phyloP scores from a whole-genome alignment of 805 yeast genomes.

The Cyberlindnera euphorbiiphila region DNA sequence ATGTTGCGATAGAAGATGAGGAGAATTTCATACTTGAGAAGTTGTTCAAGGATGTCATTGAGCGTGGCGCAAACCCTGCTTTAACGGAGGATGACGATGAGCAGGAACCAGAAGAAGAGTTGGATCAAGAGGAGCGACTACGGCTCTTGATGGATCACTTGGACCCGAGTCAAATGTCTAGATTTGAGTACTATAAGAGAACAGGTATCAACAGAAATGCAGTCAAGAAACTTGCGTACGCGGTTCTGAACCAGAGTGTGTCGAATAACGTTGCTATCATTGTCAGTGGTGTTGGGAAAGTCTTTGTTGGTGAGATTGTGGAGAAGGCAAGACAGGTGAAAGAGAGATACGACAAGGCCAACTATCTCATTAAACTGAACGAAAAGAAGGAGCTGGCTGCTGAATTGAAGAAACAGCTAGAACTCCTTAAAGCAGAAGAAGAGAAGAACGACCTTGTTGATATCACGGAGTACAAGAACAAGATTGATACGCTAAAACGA shows the following conservation, averaged over 20 bases:
- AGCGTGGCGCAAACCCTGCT: background rate
- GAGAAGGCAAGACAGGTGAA: slow-evolving; percentile 77
- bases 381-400: slow-evolving; percentile 37
- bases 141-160: slow-evolving; percentile 66
- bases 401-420: slow-evolving; percentile 33
- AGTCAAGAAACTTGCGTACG: slow-evolving; percentile 74
- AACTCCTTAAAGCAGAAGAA: slow-evolving; percentile 34
- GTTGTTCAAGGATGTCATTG: slow-evolving; percentile 15
- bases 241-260: slow-evolving; percentile 74
- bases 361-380: slow-evolving; percentile 31
- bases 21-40: slow-evolving; percentile 16
- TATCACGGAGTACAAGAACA: slow-evolving; percentile 16
- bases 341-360: slow-evolving; percentile 44
- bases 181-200: slow-evolving; percentile 84
- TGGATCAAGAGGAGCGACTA: slow-evolving; percentile 52
- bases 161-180: slow-evolving; percentile 76
- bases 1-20: slow-evolving; percentile 22
- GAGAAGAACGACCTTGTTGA: slow-evolving; percentile 7
- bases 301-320: slow-evolving; percentile 84
- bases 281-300: slow-evolving; percentile 82
- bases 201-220: slow-evolving; percentile 70
- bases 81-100: slow-evolving; percentile 15
- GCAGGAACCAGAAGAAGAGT: slow-evolving; percentile 30
- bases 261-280: slow-evolving; percentile 78
- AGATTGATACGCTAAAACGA: slow-evolving; percentile 21